These are phyloP conservation scores for Hericium rajendrae DNA, from an alignment of 768 basidiomycete genomes.

Conservation along the genomic window DNA sequence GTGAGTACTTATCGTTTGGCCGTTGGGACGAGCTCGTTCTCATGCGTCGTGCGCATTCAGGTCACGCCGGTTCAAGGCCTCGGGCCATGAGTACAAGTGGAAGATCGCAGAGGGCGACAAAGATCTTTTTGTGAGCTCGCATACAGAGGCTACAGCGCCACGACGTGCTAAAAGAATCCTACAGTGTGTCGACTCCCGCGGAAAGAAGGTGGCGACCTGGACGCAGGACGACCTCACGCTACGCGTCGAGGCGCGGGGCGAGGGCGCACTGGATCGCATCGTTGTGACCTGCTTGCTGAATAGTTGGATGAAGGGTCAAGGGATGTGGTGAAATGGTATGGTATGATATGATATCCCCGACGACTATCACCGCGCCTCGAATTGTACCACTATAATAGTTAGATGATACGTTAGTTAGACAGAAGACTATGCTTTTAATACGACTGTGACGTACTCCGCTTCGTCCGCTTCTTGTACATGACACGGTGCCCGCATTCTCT, in stretches of 20 bases:
- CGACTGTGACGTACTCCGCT: slow-evolving; percentile 58
- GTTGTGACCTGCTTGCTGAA: slow-evolving; percentile 47
- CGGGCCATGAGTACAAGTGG: slow-evolving; percentile 47
- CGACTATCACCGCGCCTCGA: slow-evolving; percentile 59
- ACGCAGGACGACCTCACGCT: slow-evolving; percentile 28
- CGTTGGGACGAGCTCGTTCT: not conserved
- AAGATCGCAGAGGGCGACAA: slow-evolving; percentile 33
- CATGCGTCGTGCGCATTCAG: slow-evolving; percentile 17
- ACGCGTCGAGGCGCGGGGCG: slow-evolving; percentile 31
- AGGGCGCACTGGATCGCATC: slow-evolving; percentile 36
- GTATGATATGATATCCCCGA: not conserved
- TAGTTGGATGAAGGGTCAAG: slow-evolving; percentile 36
- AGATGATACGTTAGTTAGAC: slow-evolving; percentile 3
- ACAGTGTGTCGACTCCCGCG: slow-evolving; percentile 42
- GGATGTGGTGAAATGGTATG: slow-evolving; percentile 27
- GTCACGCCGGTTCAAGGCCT: slow-evolving; percentile 45
- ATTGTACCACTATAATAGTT: slow-evolving; percentile 57
- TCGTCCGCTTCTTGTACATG: slow-evolving; percentile 97
- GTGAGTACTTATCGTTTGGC: slow-evolving; percentile 22
- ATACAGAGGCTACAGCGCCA: not conserved
- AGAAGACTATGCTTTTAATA: not conserved
- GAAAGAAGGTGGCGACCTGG: slow-evolving; percentile 40
- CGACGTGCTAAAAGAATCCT: not conserved
- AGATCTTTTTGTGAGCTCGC: slow-evolving; percentile 35
- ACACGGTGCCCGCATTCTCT: slow-evolving; percentile 96